phyloP scores from a whole-genome alignment of 75 land plant genomes.

The Azolla pinnata region DNA sequence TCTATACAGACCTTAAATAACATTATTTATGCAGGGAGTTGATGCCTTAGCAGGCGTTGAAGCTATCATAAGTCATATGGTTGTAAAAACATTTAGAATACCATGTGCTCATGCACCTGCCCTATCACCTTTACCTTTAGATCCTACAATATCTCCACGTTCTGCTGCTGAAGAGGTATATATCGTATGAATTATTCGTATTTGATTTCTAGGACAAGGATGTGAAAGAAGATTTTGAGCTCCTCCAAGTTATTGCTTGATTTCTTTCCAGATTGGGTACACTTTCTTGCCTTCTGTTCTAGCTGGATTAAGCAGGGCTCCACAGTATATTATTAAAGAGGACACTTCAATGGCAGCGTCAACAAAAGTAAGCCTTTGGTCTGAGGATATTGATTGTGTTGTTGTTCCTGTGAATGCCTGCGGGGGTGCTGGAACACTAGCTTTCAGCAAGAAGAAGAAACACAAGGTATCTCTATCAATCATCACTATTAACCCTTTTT shows the following conservation, averaged over 20 bases:
- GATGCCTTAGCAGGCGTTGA: conserved; percentile 90
- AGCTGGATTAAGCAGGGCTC: conserved; percentile 84
- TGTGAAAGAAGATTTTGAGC: neutral
- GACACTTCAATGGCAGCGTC: conserved; percentile 9
- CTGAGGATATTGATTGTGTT: conserved; percentile 79
- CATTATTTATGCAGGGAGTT: conserved; percentile 48
- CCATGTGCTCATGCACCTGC: conserved; percentile 99
- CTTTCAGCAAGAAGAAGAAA: conserved; percentile 51
- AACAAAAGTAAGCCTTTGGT: conserved; percentile 36
- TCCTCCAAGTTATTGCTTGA: neutral
- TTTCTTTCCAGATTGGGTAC: conserved; percentile 56
- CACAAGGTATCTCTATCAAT: too few relatives aligned
- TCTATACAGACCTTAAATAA: neutral
- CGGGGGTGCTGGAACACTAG: conserved; percentile 81
- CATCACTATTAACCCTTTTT: too few relatives aligned
- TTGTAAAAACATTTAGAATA: conserved; percentile 68
- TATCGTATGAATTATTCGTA: neutral
- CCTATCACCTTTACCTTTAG: conserved; percentile 50
- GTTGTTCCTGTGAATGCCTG: conserved; percentile 84
- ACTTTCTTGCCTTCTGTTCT: conserved; percentile 94
- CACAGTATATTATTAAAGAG: conserved; percentile 52
- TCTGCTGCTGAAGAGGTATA: conserved; percentile 96
- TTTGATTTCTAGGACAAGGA: neutral
- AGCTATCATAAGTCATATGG: conserved; percentile 90
- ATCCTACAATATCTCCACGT: conserved; percentile 48